Percentiles rank a stretch among this genome's conserved stretches.
Evolutionary conservation across 805 yeast species (phyloP).

Genomic region (Candida patagonica): DNA sequence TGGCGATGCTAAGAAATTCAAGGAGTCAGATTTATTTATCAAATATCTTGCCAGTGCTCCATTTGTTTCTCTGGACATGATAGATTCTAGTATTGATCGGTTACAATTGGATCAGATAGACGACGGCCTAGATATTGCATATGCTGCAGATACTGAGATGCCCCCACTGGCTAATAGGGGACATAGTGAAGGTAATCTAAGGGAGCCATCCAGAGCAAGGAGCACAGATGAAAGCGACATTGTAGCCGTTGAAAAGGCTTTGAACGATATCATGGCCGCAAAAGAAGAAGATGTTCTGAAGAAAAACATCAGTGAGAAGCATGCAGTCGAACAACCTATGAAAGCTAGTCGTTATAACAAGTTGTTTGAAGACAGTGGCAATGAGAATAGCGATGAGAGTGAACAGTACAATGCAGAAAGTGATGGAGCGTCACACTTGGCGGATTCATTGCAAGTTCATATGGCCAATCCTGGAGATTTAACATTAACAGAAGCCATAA

Average conservation of each 20-base stretch:
- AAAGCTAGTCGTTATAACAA: background rate
- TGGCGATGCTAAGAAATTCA: conserved; percentile 50
- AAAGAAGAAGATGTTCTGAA: background rate
- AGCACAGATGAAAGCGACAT: conserved; percentile 30
- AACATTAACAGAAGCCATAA: conserved; percentile 58
- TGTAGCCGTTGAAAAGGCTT: conserved; percentile 59
- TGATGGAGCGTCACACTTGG: background rate
- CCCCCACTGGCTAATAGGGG: conserved; percentile 11
- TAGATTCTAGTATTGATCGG: conserved; percentile 19
- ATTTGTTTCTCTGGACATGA: conserved; percentile 11
- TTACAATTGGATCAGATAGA: conserved; percentile 22
- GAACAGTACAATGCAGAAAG: background rate
- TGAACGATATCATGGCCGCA: conserved; percentile 39
- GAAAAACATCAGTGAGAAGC: background rate
- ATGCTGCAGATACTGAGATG: conserved; percentile 2
- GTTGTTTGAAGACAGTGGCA: conserved; percentile 21
- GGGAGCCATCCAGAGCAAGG: background rate
- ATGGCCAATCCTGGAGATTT: conserved; percentile 64
- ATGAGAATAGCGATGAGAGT: conserved; percentile 17
- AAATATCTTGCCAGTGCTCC: conserved; percentile 37
- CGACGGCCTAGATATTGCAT: conserved; percentile 16
- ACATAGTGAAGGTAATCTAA: background rate
- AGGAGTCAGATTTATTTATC: conserved; percentile 46
- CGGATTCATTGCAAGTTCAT: conserved; percentile 25
- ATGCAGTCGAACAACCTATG: background rate